These are phyloP conservation scores for Eucalyptus virginea DNA, from an alignment of 345 rosid genomes.

Conservation along the genomic window DNA sequence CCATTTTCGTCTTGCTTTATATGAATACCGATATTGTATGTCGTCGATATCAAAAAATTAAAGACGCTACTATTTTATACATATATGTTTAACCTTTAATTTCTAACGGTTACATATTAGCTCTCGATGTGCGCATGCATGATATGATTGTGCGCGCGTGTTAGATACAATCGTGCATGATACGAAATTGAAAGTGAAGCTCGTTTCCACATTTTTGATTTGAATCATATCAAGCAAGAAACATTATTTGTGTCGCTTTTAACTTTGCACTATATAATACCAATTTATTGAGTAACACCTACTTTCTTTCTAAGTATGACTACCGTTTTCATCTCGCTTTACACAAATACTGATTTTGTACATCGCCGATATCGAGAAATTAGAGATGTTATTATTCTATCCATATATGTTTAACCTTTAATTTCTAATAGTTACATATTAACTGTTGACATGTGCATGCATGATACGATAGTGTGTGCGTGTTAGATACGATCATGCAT, in stretches of 20 bases:
- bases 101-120: background rate
- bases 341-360: accelerated
- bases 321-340: background rate
- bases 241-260: too few species aligned
- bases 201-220: too few species aligned
- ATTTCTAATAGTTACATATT: background rate
- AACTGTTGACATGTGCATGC: accelerated
- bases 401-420: background rate
- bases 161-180: background rate
- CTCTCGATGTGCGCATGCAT: accelerated
- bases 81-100: background rate
- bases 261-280: background rate
- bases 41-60: too few species aligned
- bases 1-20: too few species aligned
- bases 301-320: background rate
- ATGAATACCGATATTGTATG: accelerated
- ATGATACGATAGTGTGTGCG: accelerated
- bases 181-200: too few species aligned
- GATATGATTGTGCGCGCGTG: accelerated
- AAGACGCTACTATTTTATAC: background rate
- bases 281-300: background rate
- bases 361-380: accelerated
- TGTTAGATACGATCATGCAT: background rate
- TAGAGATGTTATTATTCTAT: background rate
- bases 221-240: background rate